Percentiles rank a stretch among this genome's conserved stretches.
Conservation (phyloP, 805 yeast genomes). For the Metschnikowia corniflorae region DNA sequence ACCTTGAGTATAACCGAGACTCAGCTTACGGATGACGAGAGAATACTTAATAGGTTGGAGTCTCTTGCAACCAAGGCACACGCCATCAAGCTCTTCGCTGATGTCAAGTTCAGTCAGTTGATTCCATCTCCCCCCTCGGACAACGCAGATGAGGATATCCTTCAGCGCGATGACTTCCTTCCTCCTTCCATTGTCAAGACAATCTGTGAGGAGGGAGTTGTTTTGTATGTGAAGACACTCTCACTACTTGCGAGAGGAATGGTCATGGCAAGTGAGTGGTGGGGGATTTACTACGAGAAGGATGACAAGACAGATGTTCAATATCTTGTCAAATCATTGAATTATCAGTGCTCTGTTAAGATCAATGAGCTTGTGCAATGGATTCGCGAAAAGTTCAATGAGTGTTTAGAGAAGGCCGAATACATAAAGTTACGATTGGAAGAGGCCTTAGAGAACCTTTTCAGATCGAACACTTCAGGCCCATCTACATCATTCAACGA, state of each 20-base stretch:
- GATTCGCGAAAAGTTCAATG: conserved; percentile 87
- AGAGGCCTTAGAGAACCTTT: conserved; percentile 42
- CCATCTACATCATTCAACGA: conserved; percentile 7
- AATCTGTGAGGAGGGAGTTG: conserved; percentile 82
- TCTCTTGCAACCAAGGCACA: conserved; percentile 84
- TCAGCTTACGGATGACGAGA: conserved; percentile 26
- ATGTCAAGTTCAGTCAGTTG: conserved; percentile 82
- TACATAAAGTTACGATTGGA: conserved; percentile 56
- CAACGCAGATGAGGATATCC: conserved; percentile 35
- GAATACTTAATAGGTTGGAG: conserved; percentile 52
- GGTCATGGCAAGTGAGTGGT: conserved; percentile 85
- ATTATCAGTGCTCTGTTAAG: conserved; percentile 29
- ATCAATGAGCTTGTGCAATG: conserved; percentile 80
- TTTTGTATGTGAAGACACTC: conserved; percentile 77
- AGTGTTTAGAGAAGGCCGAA: conserved; percentile 85
- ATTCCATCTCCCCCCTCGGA: conserved; percentile 68
- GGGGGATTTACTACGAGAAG: conserved; percentile 49
- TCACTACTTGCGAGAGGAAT: conserved; percentile 82
- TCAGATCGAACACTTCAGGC: conserved; percentile 10
- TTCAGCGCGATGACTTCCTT: conserved; percentile 41
- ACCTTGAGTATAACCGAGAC: conserved; percentile 14
- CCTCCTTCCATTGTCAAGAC: conserved; percentile 56
- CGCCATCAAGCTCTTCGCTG: conserved; percentile 84
- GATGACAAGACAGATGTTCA: conserved; percentile 12
- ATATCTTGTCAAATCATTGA: conserved; percentile 13